A percentile compares a stretch with the other conserved stretches of the same genome.
Conservation (phyloP, 305 asterid species). For the Striga hermonthica region DNA sequence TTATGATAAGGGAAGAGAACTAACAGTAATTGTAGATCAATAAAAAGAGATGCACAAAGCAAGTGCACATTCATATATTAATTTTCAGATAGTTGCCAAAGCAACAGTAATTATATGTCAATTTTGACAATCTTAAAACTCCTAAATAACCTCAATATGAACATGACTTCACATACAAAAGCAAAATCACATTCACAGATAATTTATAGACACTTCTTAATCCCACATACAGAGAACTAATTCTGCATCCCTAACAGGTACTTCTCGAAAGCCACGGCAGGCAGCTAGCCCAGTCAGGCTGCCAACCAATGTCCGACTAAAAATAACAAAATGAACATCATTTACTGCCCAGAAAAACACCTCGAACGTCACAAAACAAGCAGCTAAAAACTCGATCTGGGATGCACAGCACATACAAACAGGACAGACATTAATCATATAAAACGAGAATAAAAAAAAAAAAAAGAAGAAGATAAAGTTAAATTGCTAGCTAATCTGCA, state of each 20-base stretch:
- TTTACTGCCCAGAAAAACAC: conserved; percentile 17
- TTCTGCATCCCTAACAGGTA: background rate
- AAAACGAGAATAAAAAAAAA: background rate
- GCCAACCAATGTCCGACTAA: conserved; percentile 17
- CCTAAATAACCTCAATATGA: no score
- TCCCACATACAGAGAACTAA: background rate
- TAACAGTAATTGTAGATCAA: background rate
- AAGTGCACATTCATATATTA: no score
- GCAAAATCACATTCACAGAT: background rate
- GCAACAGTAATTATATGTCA: no score
- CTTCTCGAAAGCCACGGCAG: background rate
- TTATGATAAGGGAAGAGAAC: background rate
- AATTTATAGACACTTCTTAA: background rate
- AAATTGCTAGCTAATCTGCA: background rate
- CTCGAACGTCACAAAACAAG: background rate
- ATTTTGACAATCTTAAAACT: no score
- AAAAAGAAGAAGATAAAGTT: background rate
- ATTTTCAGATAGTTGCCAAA: no score
- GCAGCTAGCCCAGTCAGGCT: conserved; percentile 14
- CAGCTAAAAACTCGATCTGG: conserved; percentile 22
- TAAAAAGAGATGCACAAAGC: no score
- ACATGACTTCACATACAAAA: background rate
- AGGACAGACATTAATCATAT: no score
- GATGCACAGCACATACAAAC: conserved; percentile 12
- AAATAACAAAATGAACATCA: conserved; percentile 12